Evolutionary conservation across 2,329 filamentous ascomycete genomes (phyloP), one percentile per base, ranked within the genome.

Genomic region (Pseudomassariella vexata): DNA sequence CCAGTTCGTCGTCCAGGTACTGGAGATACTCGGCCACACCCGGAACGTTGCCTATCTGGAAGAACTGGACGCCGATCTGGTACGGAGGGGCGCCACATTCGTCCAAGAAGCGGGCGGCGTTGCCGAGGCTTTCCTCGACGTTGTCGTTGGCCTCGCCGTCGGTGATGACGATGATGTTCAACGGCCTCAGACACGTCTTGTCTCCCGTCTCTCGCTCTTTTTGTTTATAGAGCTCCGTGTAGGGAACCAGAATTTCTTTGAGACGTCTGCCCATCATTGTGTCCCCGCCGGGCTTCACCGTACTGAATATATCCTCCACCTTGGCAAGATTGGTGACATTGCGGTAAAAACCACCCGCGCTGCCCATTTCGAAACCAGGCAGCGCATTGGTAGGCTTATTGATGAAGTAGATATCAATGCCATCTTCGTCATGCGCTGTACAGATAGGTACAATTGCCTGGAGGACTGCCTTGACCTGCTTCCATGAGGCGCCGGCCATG

Each of bases 11-110:
- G 51, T 96, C 90, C 6, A 96, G 67, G 28, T 79, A 68, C 45
- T 73, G 63, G 23, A 96, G 65, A 34, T 82, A 77, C 43, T 68
- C 59, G 2, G 69, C 66, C 0, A 89, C 90, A 1, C 58, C 63
- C 1, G 61, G 51, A 45, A 94, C 85, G 30, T 74, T 70, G 35
- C 92, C 90, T 26, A 96, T 84, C 60, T 95, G 90, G 66, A 96
- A 94, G 65, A 96, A 96, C 56, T 96, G 90, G 35, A 96, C 77
- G 20, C 90, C 90, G 7, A 95, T 67, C 62, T 96, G 92, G 67
- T 84, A 84, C 1, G 79, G 70, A 4, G 82, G 77, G 0, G 87
- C 87, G 7, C 79, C 70, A 6, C 83, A 55, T 31, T 59, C 59
- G 49, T 92, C 82, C 19, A 96, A 73, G 49, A 76, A 79, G 55